Evolutionary conservation across 176 grass and related monocot genomes (phyloP).

Genomic region (Lolium perenne): DNA sequence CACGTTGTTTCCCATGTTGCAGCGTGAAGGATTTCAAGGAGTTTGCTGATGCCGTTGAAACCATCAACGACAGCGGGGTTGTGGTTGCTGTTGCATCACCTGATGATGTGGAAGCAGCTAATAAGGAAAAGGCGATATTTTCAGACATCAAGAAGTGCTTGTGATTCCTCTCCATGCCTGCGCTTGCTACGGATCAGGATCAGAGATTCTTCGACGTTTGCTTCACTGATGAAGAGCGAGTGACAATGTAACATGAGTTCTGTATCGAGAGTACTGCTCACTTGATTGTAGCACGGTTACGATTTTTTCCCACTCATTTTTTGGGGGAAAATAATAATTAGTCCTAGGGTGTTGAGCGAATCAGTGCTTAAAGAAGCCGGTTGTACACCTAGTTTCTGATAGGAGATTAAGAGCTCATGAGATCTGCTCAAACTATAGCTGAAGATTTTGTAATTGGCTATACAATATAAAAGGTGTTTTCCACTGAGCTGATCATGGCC

Average conservation of each 20-base stretch:
- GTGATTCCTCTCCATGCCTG: background rate
- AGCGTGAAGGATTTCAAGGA: constrained; percentile 97
- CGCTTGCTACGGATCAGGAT: background rate
- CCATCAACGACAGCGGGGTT: constrained; percentile 78
- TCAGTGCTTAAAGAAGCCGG: constrained; percentile 25
- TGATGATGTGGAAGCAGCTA: constrained; percentile 72
- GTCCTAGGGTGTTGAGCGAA: constrained; percentile 1
- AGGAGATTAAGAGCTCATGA: background rate
- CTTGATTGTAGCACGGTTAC: background rate
- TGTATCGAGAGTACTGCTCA: constrained; percentile 13
- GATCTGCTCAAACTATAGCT: constrained; percentile 19
- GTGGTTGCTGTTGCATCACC: constrained; percentile 87
- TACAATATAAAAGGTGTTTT: background rate
- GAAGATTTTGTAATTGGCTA: background rate
- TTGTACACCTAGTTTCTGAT: constrained; percentile 12
- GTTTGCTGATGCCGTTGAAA: constrained; percentile 84
- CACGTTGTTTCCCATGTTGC: constrained; percentile 38
- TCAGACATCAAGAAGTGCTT: constrained; percentile 75
- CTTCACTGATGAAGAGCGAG: constrained; percentile 9
- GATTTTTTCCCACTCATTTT: background rate
- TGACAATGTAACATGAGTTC: constrained; percentile 24
- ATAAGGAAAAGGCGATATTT: constrained; percentile 61
- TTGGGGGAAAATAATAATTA: constrained; percentile 34
- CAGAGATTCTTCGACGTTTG: background rate
- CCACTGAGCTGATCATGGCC: background rate